Evolutionary conservation across 169 alveolate species (phyloP).

Genomic region (Plasmodium gaboni): DNA sequence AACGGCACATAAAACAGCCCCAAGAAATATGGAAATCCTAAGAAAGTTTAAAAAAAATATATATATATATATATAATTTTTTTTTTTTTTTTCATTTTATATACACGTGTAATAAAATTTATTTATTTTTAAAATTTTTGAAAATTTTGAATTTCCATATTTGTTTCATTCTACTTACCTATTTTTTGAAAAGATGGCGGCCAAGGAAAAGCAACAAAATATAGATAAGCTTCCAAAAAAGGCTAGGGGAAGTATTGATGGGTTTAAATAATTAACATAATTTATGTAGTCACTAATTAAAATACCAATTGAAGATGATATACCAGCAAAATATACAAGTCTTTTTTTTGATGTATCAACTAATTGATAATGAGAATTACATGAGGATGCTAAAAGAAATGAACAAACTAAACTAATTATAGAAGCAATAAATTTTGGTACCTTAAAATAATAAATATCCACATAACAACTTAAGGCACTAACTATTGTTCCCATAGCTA

Average conservation of each 20-base stretch:
- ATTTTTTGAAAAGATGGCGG: conserved; percentile 70
- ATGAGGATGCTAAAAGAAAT: conserved; percentile 64
- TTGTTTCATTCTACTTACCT: conserved; percentile 20
- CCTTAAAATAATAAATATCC: conserved; percentile 39
- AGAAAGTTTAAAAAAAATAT: not conserved
- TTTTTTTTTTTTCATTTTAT: not conserved
- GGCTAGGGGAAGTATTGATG: conserved; percentile 70
- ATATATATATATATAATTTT: not conserved
- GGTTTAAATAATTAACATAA: conserved; percentile 66
- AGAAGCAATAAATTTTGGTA: conserved; percentile 74
- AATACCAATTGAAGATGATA: conserved; percentile 63
- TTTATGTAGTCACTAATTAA: conserved; percentile 68
- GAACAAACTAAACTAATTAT: conserved; percentile 59
- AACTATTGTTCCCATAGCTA: conserved; percentile 67
- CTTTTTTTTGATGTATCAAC: conserved; percentile 46
- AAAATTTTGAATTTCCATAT: not conserved
- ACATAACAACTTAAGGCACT: conserved; percentile 68
- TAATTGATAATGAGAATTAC: conserved; percentile 40
- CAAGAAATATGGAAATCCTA: conserved; percentile 64
- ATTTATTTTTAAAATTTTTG: no score
- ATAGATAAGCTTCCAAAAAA: conserved; percentile 72
- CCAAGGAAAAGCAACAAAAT: conserved; percentile 63
- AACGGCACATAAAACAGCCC: conserved; percentile 51
- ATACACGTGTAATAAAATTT: no score
- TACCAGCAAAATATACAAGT: conserved; percentile 61